phyloP scores from a whole-genome alignment of 192 early-diverging fungal species.

The Backusella macrospora region DNA sequence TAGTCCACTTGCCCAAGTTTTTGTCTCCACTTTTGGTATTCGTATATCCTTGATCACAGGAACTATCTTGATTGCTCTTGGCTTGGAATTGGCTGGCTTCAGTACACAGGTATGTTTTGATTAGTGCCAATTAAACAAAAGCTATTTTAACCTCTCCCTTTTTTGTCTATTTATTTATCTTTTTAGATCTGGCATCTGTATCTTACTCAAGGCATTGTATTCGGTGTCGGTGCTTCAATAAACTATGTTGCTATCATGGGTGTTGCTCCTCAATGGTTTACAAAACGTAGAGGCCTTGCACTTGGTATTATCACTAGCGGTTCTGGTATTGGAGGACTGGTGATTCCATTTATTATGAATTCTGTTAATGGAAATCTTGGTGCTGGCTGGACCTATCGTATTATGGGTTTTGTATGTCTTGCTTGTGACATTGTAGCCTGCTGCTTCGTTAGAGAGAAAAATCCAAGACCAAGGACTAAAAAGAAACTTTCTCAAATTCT shows the following conservation, averaged over 20 bases:
- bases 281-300: conserved; percentile 55
- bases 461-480: neutral
- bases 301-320: conserved; percentile 61
- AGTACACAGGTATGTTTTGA: conserved; percentile 20
- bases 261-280: conserved; percentile 59
- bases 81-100: conserved; percentile 24
- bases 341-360: conserved; percentile 59
- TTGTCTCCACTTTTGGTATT: conserved; percentile 18
- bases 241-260: conserved; percentile 30
- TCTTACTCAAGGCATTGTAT: conserved; percentile 62
- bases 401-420: conserved; percentile 31
- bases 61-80: conserved; percentile 5
- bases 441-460: conserved; percentile 21
- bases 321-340: conserved; percentile 71
- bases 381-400: conserved; percentile 47
- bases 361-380: conserved; percentile 56
- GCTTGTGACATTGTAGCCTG: neutral
- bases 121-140: too few species aligned
- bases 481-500: conserved; percentile 25
- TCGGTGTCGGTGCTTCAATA: conserved; percentile 49
- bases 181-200: conserved; percentile 59
- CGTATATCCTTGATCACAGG: conserved; percentile 17
- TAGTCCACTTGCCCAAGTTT: conserved; percentile 25
- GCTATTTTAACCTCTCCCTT: too few species aligned
- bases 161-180: neutral